Evolutionary conservation across 2,329 filamentous ascomycete species (phyloP), one percentile per base, ranked within the genome.

Genomic region (Trichoderma sp.): DNA sequence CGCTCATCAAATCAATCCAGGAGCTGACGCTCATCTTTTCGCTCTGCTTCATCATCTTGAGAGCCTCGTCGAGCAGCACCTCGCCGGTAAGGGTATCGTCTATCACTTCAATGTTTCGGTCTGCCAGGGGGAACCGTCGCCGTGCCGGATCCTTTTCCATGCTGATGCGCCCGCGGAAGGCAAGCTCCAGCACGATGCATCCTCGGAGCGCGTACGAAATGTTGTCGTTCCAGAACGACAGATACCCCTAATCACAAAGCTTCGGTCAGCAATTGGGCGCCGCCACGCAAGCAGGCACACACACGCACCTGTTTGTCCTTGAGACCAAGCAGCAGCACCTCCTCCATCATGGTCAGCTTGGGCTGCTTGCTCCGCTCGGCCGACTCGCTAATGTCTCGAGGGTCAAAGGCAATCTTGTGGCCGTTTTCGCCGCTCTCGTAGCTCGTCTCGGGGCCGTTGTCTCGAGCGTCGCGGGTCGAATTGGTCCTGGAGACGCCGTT

Each of bases 11-110:
- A 82, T 99, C 96, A 82, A 99, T 98, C 96, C 96, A 99, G 60
- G 94, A 93, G 86, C 93, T 96, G 76, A 99, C 96, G 83, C 96
- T 98, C 96, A 99, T 98, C 88, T 97, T 98, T 86, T 99, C 96
- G 83, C 94, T 98, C 77, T 93, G 91, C 88, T 99, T 99, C 95
- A 99, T 99, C 95, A 99, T 97, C 87, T 99, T 99, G 80, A 99
- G 86, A 73, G 96, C 93, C 86, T 99, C 96, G 83, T 99, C 96
- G 79, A 99, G 89, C 78, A 99, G 88, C 75, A 98, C 96, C 85
- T 99, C 96, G 77, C 96, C 96, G 6, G 96, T 99, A 80, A 98
- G 87, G 73, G 94, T 95, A 80, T 98, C 95, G 83, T 99, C 96
- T 80, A 98, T 90, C 75, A 99, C 96, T 84, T 99, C 96, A 82